Conservation (phyloP, 352 stramenopile genomes). For the Phytophthora palmivora region DNA sequence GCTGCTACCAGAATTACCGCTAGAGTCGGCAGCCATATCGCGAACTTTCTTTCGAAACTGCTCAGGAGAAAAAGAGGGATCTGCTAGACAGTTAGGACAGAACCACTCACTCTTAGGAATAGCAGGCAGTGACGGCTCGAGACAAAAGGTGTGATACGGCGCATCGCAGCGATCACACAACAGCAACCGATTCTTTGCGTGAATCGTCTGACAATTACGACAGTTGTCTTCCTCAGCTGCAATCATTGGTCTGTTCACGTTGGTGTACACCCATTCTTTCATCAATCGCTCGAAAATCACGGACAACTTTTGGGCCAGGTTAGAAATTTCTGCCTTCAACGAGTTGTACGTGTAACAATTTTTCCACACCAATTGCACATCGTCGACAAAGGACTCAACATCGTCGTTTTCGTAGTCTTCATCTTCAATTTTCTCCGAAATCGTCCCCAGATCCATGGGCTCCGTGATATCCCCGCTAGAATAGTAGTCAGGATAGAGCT, state of each 20-base stretch:
- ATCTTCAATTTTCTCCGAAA: slow-evolving; percentile 85
- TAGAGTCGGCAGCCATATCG: slow-evolving; percentile 29
- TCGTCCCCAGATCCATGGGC: slow-evolving; percentile 85
- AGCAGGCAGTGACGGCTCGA: slow-evolving; percentile 57
- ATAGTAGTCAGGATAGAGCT: slow-evolving; percentile 89
- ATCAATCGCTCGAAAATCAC: slow-evolving; percentile 84
- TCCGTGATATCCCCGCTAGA: slow-evolving; percentile 72
- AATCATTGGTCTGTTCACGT: slow-evolving; percentile 56
- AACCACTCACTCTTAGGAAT: slow-evolving; percentile 83
- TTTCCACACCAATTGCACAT: slow-evolving; percentile 86
- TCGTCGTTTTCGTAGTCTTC: slow-evolving; percentile 89
- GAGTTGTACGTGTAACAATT: slow-evolving; percentile 90
- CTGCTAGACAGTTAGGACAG: slow-evolving; percentile 62
- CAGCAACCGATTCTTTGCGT: slow-evolving; percentile 69
- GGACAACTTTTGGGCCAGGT: slow-evolving; percentile 75
- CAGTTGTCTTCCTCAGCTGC: slow-evolving; percentile 83
- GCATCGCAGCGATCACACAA: slow-evolving; percentile 87
- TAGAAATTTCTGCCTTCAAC: slow-evolving; percentile 80
- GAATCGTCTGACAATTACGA: slow-evolving; percentile 74
- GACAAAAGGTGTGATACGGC: slow-evolving; percentile 85
- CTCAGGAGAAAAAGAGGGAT: slow-evolving; percentile 64
- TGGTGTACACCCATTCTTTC: slow-evolving; percentile 81
- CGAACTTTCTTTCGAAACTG: slow-evolving; percentile 55
- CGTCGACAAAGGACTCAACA: slow-evolving; percentile 81
- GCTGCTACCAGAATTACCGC: slow-evolving; percentile 12